Base-by-base conservation (phyloP, 2,329 filamentous ascomycete species). In the Orbilia blumenaviensis region DNA sequence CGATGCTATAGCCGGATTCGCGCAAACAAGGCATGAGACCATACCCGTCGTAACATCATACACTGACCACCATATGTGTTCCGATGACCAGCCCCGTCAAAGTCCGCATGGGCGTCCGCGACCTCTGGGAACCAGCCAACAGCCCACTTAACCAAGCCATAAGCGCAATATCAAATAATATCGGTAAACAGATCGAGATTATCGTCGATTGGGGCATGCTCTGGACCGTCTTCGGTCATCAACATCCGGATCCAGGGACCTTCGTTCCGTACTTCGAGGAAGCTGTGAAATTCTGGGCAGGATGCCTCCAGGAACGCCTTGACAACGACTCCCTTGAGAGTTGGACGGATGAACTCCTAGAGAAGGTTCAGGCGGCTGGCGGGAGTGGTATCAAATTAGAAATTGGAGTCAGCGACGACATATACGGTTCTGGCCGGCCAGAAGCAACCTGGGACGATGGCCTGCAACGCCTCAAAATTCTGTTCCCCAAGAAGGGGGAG, bases 251-350 rank as follows among this genome's bases (percentile, higher is more conserved):
- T 32, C 72, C 72, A 34, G 41, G 41, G 38, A 76, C 72, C n/a
- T 76, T 76, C 41, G 29, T 76, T 29, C 72, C 72, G 38, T 64
- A 41, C 29, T 61, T 76, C 18, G 72, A 76, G 18, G 64, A 76
- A 23, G 48, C 72, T 16, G 41, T 41, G 38, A 76, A 66, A 21
- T 9, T 66, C 23, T 76, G 72, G 72, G 64, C 64, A 14, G 58
- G 63, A 66, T 64, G 64, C 64, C 64, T 76, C 21, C 64, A 69
- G 18, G 72, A 76, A 54, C 72, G 72, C 72, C 72, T 76, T 66
- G 72, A 76, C 16, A 69, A 54, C 42, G 64, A 69, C 3, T n/a
- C 18, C 16, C 60, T 76, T 1, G 72, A 69, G 32, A 61, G 58
- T 18, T 76, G 72, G 72, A 48, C 64, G 12, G 72, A 76, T 25